A percentile compares a stretch with the other conserved stretches of the same genome.
phyloP scores from a whole-genome alignment of 768 basidiomycete genomes.

The Lactarius hatsudake region DNA sequence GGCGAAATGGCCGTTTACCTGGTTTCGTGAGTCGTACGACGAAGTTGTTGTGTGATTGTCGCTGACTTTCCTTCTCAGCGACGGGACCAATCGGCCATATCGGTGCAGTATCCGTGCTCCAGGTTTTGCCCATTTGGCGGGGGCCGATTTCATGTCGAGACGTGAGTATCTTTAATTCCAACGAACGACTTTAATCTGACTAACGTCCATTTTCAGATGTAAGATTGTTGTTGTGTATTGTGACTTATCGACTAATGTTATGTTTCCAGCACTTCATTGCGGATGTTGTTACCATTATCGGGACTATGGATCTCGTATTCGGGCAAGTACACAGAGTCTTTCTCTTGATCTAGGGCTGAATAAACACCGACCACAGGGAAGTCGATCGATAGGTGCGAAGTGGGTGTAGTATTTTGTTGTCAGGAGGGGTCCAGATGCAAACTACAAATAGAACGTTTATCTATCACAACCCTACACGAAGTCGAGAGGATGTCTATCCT shows the following conservation, averaged over 20 bases:
- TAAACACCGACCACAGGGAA: conserved; percentile 36
- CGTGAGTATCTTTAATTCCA: conserved; percentile 46
- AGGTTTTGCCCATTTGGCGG: conserved; percentile 93
- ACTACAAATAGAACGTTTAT: conserved; percentile 8
- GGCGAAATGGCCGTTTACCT: conserved; percentile 99
- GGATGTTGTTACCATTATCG: conserved; percentile 95
- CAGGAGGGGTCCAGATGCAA: conserved; percentile 5
- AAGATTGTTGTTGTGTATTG: conserved; percentile 29
- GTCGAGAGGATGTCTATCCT: conserved; percentile 72
- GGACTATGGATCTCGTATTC: conserved; percentile 98
- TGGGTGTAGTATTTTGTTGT: conserved; percentile 26
- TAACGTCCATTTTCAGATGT: conserved; percentile 35
- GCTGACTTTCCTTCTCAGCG: conserved; percentile 43
- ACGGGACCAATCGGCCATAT: conserved; percentile 95
- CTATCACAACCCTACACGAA: conserved; percentile 46
- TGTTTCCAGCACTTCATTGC: conserved; percentile 75
- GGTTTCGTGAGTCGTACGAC: conserved; percentile 67
- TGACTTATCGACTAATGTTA: conserved; percentile 18
- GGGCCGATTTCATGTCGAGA: conserved; percentile 98
- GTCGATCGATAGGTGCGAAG: conserved; percentile 46
- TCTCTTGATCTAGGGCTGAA: neutral
- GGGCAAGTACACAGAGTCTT: conserved; percentile 56
- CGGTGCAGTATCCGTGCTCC: conserved; percentile 96
- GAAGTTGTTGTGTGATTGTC: neutral
- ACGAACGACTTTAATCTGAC: conserved; percentile 19